Base-by-base conservation (phyloP, 306 rosid species). In the Acmispon strigosus region DNA sequence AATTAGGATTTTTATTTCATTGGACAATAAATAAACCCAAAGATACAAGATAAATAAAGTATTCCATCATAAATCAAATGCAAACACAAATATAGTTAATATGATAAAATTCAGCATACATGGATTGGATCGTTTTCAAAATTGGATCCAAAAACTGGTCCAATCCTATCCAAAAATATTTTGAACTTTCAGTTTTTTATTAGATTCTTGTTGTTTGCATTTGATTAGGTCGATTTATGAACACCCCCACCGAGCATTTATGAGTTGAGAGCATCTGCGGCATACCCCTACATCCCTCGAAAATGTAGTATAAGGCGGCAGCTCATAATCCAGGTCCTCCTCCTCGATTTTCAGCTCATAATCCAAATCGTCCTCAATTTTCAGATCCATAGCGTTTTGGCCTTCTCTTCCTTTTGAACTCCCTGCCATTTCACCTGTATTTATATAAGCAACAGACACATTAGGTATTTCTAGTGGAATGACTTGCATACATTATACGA, bases 281-380 rank as follows among this genome's bases (percentile, higher is more conserved):
- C 75, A 34, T 86, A 92, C 98, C 92, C 84, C 85, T 18, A 76
- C 76, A 73, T 79, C 72, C 47, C 61, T 73, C 7, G 89, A 78
- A 34, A 76, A 82, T 49, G 81, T 16, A 32, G 80, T 19, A 18
- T 77, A 67, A 22, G 89, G 47, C 19, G 87, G 79, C 48, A 85
- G 71, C 42, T 78, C 84, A 62, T 66, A 85, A 60, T 86, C 96
- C 78, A 88, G 54, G 7, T 32, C 37, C 29, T 80, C 37, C 29
- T 80, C 70, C 87, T 92, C 98, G 16, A 85, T 68, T 82, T 92
- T 92, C 29, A 92, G 89, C 41, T 78, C 56, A 6, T 62, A 85
- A 60, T 86, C 96, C 78, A 86, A 62, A 29, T 80, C 70, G 22
- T 80, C 70, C 87, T 92, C 98, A 19, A 85, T 69, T 83, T 89